These are phyloP conservation scores for Pythium guiyangense DNA, from an alignment of 352 stramenopile species.

Conservation along the genomic window DNA sequence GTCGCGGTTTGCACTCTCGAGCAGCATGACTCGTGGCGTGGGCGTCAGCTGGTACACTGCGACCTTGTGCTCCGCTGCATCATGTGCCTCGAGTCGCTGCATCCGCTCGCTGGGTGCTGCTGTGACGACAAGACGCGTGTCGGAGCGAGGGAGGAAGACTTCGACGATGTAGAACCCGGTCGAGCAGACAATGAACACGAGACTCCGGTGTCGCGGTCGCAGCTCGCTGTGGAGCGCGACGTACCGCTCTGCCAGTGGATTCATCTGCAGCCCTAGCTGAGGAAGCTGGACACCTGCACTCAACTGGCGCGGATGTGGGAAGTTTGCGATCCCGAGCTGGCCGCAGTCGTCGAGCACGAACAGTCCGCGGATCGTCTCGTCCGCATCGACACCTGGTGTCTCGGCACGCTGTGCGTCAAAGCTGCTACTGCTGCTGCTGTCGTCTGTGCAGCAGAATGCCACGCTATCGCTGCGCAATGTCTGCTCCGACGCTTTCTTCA, in stretches of 20 bases:
- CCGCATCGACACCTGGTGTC: background rate
- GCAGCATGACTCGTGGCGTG: conserved; percentile 22
- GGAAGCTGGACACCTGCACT: background rate
- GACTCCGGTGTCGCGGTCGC: conserved; percentile 14
- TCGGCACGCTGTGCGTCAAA: conserved; percentile 6
- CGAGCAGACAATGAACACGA: conserved; percentile 32
- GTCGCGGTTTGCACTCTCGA: conserved; percentile 13
- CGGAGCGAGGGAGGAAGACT: conserved; percentile 20
- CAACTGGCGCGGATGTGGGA: conserved; percentile 1
- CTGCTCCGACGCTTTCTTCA: conserved; percentile 23
- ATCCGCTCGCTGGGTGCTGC: conserved; percentile 18
- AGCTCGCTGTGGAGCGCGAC: conserved; percentile 22
- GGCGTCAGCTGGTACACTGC: conserved; percentile 26
- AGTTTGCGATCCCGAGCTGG: conserved; percentile 16
- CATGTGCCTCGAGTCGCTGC: conserved; percentile 9
- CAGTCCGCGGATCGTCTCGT: conserved; percentile 3
- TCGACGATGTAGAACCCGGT: conserved; percentile 36
- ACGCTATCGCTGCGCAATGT: conserved; percentile 24
- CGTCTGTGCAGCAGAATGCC: conserved; percentile 14
- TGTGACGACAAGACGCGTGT: conserved; percentile 19
- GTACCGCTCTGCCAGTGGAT: conserved; percentile 25
- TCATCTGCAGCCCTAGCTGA: conserved; percentile 15
- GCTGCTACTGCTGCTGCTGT: background rate
- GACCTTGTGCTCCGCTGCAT: conserved; percentile 8
- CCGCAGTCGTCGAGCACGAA: conserved; percentile 28